Percentiles rank a stretch among this genome's conserved stretches.
Evolutionary conservation across 257 asterid genomes (phyloP).

Genomic region (Ballota nigra): DNA sequence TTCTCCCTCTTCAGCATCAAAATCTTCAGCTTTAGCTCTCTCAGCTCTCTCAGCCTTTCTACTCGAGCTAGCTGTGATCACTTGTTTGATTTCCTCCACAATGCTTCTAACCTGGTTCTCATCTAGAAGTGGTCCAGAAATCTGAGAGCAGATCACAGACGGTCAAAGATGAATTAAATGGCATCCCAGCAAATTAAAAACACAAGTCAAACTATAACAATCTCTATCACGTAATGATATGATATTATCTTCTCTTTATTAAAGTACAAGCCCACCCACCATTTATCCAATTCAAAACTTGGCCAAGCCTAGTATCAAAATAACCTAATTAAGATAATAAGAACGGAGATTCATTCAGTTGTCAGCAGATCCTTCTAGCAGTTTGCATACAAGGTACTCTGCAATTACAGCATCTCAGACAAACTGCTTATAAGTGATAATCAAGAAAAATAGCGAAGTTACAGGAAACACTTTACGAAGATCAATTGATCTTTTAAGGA

Average conservation of each 20-base stretch:
- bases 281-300: conserved; percentile 8
- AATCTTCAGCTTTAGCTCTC: conserved; percentile 96
- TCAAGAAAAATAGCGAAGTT: background rate
- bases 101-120: conserved; percentile 90
- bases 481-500: background rate
- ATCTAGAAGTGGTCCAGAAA: conserved; percentile 82
- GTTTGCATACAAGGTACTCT: background rate
- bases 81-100: conserved; percentile 90
- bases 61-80: conserved; percentile 89
- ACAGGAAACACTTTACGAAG: background rate
- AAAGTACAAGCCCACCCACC: background rate
- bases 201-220: background rate
- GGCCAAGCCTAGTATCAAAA: background rate
- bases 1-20: conserved; percentile 98
- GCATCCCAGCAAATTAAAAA: background rate
- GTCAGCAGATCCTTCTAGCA: background rate
- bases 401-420: background rate
- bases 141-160: conserved; percentile 40
- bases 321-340: background rate
- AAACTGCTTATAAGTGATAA: background rate
- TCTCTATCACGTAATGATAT: background rate
- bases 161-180: background rate
- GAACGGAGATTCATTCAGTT: background rate
- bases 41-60: conserved; percentile 83
- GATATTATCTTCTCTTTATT: background rate